These are phyloP conservation scores for Penicillium maclennaniae DNA, from an alignment of 495 filamentous ascomycete species.

Conservation along the genomic window DNA sequence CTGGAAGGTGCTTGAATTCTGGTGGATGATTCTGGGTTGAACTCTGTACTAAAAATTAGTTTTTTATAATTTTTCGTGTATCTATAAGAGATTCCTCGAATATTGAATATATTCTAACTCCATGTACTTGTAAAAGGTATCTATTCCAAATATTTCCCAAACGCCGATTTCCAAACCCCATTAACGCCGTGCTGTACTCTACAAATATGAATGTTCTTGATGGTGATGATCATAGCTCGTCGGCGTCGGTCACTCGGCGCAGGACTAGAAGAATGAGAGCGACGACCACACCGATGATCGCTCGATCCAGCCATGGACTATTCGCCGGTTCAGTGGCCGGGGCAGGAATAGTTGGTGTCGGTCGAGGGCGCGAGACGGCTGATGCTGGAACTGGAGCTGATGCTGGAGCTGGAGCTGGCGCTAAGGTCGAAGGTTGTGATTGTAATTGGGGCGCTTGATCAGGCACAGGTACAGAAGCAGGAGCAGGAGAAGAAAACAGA, in stretches of 20 bases:
- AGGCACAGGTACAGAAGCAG: not conserved
- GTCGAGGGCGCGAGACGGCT: not conserved
- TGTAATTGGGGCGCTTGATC: not conserved
- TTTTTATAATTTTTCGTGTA: not conserved
- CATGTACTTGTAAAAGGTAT: not conserved
- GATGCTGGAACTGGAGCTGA: too few relatives aligned
- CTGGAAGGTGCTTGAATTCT: constrained; percentile 61
- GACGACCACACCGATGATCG: constrained; percentile 50
- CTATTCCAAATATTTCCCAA: not conserved
- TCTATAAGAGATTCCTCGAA: not conserved
- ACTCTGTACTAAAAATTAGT: not conserved
- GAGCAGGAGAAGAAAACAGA: not conserved
- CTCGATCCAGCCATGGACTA: constrained; percentile 52
- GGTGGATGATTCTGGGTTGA: constrained; percentile 53
- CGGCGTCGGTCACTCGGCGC: constrained; percentile 29
- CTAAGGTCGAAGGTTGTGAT: not conserved
- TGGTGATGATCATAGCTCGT: constrained; percentile 21
- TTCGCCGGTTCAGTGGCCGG: constrained; percentile 22
- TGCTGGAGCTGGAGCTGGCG: not conserved
- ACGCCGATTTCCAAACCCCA: not conserved
- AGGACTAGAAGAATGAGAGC: constrained; percentile 46
- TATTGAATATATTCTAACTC: not conserved
- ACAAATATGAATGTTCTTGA: not conserved
- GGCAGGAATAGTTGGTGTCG: not conserved
- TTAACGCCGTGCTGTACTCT: constrained; percentile 11